Evolutionary conservation across 139 green algal genomes (phyloP).

Genomic region (Volvox africanus): DNA sequence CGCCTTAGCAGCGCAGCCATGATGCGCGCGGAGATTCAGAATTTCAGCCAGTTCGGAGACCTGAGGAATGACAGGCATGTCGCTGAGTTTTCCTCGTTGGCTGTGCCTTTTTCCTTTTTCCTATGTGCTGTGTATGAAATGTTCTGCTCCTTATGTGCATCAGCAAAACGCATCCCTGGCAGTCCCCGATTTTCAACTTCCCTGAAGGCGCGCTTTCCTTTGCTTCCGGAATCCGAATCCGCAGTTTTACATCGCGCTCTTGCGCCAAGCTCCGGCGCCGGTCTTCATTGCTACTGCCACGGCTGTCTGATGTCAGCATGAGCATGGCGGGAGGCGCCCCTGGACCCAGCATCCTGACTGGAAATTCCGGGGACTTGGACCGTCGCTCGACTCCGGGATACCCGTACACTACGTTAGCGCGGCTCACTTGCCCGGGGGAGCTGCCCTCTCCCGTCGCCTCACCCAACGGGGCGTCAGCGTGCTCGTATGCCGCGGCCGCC

Average conservation of each 20-base stretch:
- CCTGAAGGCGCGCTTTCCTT: too few species aligned
- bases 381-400: not conserved
- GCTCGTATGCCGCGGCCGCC: not conserved
- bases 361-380: not conserved
- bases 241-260: conserved; percentile 2
- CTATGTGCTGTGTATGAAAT: not conserved
- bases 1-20: conserved; percentile 30
- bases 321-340: not conserved
- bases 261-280: not conserved
- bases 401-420: not conserved
- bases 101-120: not conserved
- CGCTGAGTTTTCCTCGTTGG: too few species aligned
- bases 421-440: not conserved
- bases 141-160: not conserved
- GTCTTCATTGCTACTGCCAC: not conserved
- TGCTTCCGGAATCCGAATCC: too few species aligned
- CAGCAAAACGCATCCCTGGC: not conserved
- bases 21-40: conserved; percentile 14
- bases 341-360: not conserved
- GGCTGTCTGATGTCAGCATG: not conserved
- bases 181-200: not conserved
- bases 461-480: not conserved
- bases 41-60: conserved; percentile 26
- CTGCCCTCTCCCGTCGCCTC: not conserved
- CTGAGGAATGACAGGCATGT: conserved; percentile 29